These are phyloP conservation scores for Beauveria sp. DNA, from an alignment of 2,329 filamentous ascomycete species.

Conservation along the genomic window DNA sequence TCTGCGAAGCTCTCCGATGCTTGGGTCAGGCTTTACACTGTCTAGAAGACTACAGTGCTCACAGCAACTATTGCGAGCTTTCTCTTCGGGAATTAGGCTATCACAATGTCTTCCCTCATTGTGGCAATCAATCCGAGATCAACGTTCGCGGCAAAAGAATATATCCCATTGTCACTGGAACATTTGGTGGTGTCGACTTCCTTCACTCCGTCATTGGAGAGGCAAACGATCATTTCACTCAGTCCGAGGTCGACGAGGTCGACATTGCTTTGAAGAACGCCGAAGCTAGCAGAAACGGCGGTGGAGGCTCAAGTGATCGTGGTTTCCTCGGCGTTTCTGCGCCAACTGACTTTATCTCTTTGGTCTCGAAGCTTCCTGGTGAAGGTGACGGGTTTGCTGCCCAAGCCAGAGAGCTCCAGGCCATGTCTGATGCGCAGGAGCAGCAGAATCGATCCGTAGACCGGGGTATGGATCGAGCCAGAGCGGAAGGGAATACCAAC, in stretches of 20 bases:
- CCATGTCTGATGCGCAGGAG: slow-evolving; percentile 55
- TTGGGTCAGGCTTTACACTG: slow-evolving; percentile 71
- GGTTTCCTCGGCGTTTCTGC: slow-evolving; percentile 35
- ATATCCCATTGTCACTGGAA: slow-evolving; percentile 65
- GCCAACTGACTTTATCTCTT: slow-evolving; percentile 56
- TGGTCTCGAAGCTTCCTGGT: slow-evolving; percentile 69
- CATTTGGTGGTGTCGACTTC: slow-evolving; percentile 77
- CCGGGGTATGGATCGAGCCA: slow-evolving; percentile 23
- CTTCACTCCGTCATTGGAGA: slow-evolving; percentile 71
- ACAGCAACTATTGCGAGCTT: slow-evolving; percentile 73
- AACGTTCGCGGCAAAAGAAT: slow-evolving; percentile 55
- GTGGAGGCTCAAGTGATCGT: slow-evolving; percentile 24
- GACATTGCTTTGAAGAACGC: slow-evolving; percentile 67
- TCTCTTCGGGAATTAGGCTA: slow-evolving; percentile 61
- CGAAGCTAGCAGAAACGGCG: slow-evolving; percentile 37
- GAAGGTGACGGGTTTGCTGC: slow-evolving; percentile 57
- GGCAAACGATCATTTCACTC: slow-evolving; percentile 75
- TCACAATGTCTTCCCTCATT: slow-evolving; percentile 64
- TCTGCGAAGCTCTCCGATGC: slow-evolving; percentile 73
- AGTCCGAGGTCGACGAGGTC: slow-evolving; percentile 77
- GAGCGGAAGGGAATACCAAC: slow-evolving; percentile 41
- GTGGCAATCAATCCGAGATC: slow-evolving; percentile 59
- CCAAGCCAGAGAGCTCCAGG: slow-evolving; percentile 57
- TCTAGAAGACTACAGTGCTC: slow-evolving; percentile 71
- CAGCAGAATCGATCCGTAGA: slow-evolving; percentile 38